These are phyloP conservation scores for Fusarium floridanum DNA, from an alignment of 2,329 filamentous ascomycete species.

Conservation along the genomic window DNA sequence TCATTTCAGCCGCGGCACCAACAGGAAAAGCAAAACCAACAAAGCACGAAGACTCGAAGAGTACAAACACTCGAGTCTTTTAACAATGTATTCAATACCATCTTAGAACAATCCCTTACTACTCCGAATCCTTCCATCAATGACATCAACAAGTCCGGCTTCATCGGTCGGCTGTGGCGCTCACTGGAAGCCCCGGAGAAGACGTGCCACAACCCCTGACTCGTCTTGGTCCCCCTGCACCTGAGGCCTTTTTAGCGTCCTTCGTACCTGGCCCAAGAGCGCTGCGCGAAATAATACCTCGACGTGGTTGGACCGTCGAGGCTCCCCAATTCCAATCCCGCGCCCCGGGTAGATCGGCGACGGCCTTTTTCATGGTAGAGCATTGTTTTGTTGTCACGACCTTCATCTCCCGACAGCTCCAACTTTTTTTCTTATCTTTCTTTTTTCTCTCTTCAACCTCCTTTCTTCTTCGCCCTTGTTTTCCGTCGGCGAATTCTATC, in stretches of 20 bases:
- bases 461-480: conserved; percentile 25
- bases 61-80: background rate
- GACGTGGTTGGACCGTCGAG: conserved; percentile 37
- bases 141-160: conserved; percentile 6
- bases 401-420: conserved; percentile 23
- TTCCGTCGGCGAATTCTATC: conserved; percentile 27
- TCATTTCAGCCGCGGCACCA: conserved; percentile 2
- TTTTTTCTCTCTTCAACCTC: conserved; percentile 5
- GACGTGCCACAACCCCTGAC: conserved; percentile 20
- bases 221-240: background rate
- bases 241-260: conserved; percentile 17
- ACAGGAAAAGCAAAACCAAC: conserved; percentile 8
- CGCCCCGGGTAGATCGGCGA: conserved; percentile 33
- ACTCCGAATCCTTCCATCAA: background rate
- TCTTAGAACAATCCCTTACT: background rate
- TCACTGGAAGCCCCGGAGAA: conserved; percentile 28
- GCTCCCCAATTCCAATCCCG: conserved; percentile 26
- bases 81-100: background rate
- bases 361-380: background rate
- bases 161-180: conserved; percentile 21
- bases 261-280: background rate
- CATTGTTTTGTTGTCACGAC: conserved; percentile 28
- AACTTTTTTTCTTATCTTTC: conserved; percentile 4
- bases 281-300: conserved; percentile 37
- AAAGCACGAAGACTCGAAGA: background rate